These are phyloP conservation scores for Carallia pectinifolia DNA, from an alignment of 345 rosid species.

Conservation along the genomic window DNA sequence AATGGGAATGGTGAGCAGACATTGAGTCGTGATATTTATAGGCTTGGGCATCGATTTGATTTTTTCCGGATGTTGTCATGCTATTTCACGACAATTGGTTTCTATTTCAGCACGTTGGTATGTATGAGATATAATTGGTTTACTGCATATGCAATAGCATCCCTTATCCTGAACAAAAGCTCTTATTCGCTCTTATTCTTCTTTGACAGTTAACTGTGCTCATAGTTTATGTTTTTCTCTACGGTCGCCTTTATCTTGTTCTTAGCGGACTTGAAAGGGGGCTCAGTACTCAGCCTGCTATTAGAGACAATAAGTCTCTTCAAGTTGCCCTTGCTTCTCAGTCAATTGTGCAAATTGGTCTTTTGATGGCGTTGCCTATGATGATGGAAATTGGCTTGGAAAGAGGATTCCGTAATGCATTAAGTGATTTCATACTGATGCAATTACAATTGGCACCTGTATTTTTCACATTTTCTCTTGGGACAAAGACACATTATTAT, in stretches of 20 bases:
- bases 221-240: conserved; percentile 92
- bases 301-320: conserved; percentile 89
- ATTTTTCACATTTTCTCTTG: conserved; percentile 96
- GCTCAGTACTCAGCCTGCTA: conserved; percentile 60
- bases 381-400: conserved; percentile 98
- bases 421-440: conserved; percentile 93
- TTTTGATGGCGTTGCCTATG: conserved; percentile 98
- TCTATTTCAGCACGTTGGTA: conserved; percentile 98
- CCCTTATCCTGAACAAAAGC: conserved; percentile 4
- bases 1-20: conserved; percentile 99
- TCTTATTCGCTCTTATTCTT: conserved; percentile 26
- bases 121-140: conserved; percentile 7
- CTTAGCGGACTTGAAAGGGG: conserved; percentile 92
- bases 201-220: conserved; percentile 82
- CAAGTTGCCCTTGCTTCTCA: conserved; percentile 99
- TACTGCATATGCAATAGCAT: neutral
- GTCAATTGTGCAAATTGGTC: conserved; percentile 94
- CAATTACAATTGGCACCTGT: conserved; percentile 94
- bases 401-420: conserved; percentile 91
- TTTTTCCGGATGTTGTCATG: conserved; percentile 97
- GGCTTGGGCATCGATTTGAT: conserved; percentile 99
- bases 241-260: conserved; percentile 97
- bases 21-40: conserved; percentile 86
- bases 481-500: conserved; percentile 95
- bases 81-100: conserved; percentile 96